Base-by-base conservation (phyloP, 495 filamentous ascomycete genomes). In the Arthonia radiata region DNA sequence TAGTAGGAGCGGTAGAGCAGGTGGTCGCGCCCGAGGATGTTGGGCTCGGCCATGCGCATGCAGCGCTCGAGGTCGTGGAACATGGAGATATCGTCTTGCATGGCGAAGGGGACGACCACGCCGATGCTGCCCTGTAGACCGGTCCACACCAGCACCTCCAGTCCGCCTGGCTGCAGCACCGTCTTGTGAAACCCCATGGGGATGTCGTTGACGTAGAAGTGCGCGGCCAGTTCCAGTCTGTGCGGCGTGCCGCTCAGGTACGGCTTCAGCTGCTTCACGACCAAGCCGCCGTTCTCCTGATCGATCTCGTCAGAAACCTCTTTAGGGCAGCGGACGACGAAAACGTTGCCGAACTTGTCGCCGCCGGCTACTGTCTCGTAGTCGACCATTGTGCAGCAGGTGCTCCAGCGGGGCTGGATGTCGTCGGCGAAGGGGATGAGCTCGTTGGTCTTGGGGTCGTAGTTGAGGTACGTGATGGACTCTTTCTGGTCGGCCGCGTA, bases 321-420 rank as follows among this genome's bases (percentile, higher is more conserved):
- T 33, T 68, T 61, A 0, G 89, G 80, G 38, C 75, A 83, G 7
- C 89, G 73, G 30, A 94, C 44, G 19, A 94, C 59, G 79, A 80
- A 94, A 2, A 99, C 41, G 38, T 94, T 94, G 24, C 89, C 89
- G 34, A 99, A 99, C 43, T 90, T 92, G 52, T 99, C 89, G 23
- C 89, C 89, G 18, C 82, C 86, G 7, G 80, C 86, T 11, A 74
- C 67, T 1, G 83, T 92, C 43, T 94, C 86, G 49, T 99, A 99
- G 43, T 99, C 89, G 1, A 93, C 70, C 83, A 94, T 92, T 4
- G 77, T 60, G 1, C 69, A 75, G 25, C 70, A 67, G 1, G 76
- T 82, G 1, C 78, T 90, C 73, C 76, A 93, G 13, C 89, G 68
- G 18, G 82, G 56, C 30, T 93, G 55, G 10, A 68, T 67, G 43